Evolutionary conservation across 768 basidiomycete genomes (phyloP).

Genomic region (Glaciozyma martinii): DNA sequence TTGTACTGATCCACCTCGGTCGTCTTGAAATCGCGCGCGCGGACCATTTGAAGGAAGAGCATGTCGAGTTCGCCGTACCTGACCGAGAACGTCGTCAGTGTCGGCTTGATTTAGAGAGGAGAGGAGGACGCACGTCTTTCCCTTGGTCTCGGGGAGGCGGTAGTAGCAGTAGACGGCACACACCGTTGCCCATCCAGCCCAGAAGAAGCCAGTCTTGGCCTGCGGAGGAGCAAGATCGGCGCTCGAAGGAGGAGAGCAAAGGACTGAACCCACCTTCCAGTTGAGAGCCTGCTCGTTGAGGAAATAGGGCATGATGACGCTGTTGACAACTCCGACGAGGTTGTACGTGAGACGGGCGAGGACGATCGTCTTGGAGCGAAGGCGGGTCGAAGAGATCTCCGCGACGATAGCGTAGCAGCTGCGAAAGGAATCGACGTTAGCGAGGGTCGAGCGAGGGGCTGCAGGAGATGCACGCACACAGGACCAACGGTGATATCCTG

Average conservation of each 20-base stretch:
- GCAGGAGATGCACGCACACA: background rate
- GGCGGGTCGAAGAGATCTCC: conserved; percentile 38
- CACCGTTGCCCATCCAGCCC: conserved; percentile 21
- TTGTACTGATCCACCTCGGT: conserved; percentile 23
- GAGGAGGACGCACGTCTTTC: conserved; percentile 18
- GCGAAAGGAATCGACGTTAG: too few relatives aligned
- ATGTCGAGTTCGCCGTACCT: conserved; percentile 39
- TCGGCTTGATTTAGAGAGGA: conserved; percentile 19
- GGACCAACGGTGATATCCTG: conserved; percentile 1
- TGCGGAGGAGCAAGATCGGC: background rate
- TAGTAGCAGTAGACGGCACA: conserved; percentile 22
- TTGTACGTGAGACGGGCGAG: conserved; percentile 23
- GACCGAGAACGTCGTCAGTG: background rate
- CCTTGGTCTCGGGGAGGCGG: conserved; percentile 34
- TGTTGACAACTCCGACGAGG: conserved; percentile 31
- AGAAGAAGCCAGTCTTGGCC: conserved; percentile 37
- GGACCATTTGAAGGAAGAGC: conserved; percentile 40
- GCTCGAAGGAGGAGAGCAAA: too few relatives aligned
- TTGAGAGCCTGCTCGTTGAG: background rate
- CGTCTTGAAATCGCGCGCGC: conserved; percentile 34
- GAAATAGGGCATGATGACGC: conserved; percentile 28
- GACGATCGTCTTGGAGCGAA: conserved; percentile 40
- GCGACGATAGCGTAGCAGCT: conserved; percentile 35
- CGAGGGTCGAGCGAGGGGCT: conserved; percentile 6
- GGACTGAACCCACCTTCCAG: background rate